Percentiles rank a stretch among this genome's conserved stretches.
Evolutionary conservation across 2,329 filamentous ascomycete genomes (phyloP).

Genomic region (Aspergillus flavus): DNA sequence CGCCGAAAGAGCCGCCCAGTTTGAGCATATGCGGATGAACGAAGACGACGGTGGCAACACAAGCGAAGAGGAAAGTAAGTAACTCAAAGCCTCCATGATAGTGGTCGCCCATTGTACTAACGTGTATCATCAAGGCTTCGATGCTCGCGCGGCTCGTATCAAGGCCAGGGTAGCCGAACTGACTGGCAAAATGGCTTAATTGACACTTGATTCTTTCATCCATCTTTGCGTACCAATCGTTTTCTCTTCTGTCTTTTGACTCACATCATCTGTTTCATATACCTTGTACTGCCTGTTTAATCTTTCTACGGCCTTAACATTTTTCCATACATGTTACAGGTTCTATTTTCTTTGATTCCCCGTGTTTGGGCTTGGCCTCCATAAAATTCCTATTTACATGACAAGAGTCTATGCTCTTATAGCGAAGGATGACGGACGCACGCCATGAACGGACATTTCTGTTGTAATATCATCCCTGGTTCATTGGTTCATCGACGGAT

Average conservation of each 20-base stretch:
- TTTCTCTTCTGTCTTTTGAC: constrained; percentile 8
- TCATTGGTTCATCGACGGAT: neutral
- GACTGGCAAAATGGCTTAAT: constrained; percentile 71
- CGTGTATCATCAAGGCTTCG: constrained; percentile 68
- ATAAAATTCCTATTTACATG: neutral
- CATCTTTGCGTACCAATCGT: neutral
- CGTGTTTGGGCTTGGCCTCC: neutral
- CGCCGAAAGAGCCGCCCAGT: constrained; percentile 72
- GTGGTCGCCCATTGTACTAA: constrained; percentile 26
- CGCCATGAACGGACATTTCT: neutral
- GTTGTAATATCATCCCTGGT: constrained; percentile 2
- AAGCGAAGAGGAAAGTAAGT: constrained; percentile 93
- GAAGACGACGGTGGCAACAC: constrained; percentile 80
- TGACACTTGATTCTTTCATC: neutral
- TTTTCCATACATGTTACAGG: neutral
- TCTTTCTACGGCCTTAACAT: constrained; percentile 5
- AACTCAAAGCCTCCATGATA: neutral
- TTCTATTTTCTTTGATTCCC: neutral
- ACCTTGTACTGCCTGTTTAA: constrained; percentile 12
- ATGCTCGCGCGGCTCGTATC: constrained; percentile 94
- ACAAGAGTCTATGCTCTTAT: neutral
- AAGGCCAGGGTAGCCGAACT: constrained; percentile 95
- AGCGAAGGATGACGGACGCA: neutral
- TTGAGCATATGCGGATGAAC: constrained; percentile 65
- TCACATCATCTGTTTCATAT: constrained; percentile 13